A percentile compares a stretch with the other conserved stretches of the same genome.
Evolutionary conservation across 306 rosid genomes (phyloP).

Genomic region (Morella rubra): DNA sequence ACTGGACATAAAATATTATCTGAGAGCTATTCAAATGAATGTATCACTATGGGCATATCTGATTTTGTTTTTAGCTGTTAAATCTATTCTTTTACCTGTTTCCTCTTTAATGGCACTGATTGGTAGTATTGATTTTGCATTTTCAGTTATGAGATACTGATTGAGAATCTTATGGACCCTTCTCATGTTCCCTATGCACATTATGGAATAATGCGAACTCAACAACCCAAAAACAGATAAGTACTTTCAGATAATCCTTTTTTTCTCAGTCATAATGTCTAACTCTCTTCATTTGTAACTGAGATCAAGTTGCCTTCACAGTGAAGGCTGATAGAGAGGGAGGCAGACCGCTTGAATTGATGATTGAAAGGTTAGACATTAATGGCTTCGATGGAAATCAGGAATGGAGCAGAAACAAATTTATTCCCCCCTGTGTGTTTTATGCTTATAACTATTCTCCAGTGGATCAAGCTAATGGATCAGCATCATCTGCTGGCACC

Average conservation of each 20-base stretch:
- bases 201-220: constrained; percentile 58
- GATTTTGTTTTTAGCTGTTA: background rate
- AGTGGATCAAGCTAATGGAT: constrained; percentile 35
- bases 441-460: constrained; percentile 41
- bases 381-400: constrained; percentile 66
- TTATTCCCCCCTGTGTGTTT: constrained; percentile 70
- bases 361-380: constrained; percentile 43
- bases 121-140: constrained; percentile 15
- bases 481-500: constrained; percentile 47
- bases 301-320: constrained; percentile 31
- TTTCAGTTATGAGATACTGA: constrained; percentile 85
- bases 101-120: background rate
- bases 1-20: background rate
- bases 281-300: constrained; percentile 12
- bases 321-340: constrained; percentile 92
- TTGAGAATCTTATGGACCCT: constrained; percentile 95
- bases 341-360: constrained; percentile 75
- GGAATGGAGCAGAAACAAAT: constrained; percentile 47
- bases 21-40: background rate
- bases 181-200: constrained; percentile 88
- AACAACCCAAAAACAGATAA: constrained; percentile 48
- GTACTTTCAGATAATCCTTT: constrained; percentile 9
- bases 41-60: background rate
- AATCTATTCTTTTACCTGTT: background rate
- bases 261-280: constrained; percentile 3